Percentiles rank a stretch among this genome's conserved stretches.
phyloP scores from a whole-genome alignment of 2,329 filamentous ascomycete species.

The Colletotrichum endophyticum region DNA sequence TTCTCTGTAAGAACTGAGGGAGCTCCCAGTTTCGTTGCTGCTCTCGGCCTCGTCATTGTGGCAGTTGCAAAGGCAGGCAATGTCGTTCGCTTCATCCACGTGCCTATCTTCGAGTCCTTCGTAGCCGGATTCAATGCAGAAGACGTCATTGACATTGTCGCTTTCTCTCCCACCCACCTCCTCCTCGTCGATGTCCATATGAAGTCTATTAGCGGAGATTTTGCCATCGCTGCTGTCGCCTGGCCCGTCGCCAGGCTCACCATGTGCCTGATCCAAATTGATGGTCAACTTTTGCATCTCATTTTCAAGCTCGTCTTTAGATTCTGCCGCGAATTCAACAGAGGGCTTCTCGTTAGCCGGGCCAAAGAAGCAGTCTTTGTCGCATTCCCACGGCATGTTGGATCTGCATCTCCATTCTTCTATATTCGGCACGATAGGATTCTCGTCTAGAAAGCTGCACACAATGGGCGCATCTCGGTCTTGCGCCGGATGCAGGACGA shows the following conservation, averaged over 20 bases:
- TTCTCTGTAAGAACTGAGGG: background rate
- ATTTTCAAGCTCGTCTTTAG: no score
- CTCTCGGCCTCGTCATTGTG: accelerated
- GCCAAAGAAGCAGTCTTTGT: no score
- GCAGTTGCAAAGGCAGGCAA: accelerated
- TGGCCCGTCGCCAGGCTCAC: accelerated
- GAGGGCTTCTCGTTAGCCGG: no score
- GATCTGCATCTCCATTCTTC: background rate
- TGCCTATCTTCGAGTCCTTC: accelerated
- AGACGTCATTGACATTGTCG: accelerated
- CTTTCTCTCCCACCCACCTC: no score
- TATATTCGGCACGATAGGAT: background rate
- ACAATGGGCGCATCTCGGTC: background rate
- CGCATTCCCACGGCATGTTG: no score
- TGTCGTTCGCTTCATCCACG: accelerated
- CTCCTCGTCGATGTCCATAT: accelerated
- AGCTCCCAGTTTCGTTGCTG: accelerated
- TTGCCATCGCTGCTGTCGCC: no score
- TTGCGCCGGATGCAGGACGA: background rate
- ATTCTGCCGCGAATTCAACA: no score
- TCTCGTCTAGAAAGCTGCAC: background rate
- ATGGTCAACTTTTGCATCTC: background rate
- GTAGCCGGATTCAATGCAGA: accelerated
- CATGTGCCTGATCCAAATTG: accelerated
- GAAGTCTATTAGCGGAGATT: accelerated